Conservation (phyloP, 805 yeast genomes). For the Wickerhamiella musiphila region DNA sequence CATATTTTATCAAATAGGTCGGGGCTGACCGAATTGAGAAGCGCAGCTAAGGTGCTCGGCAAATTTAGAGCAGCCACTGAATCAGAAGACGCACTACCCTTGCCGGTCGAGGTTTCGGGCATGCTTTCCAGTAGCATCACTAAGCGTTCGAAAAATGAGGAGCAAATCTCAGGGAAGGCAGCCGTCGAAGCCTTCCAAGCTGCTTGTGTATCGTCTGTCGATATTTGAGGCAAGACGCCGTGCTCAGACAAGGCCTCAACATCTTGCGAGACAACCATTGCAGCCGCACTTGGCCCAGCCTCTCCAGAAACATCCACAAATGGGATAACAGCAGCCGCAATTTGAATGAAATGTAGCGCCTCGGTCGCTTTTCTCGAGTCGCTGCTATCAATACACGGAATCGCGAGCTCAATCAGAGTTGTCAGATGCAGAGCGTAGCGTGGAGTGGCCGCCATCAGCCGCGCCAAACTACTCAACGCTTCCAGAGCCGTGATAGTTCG, state of each 20-base stretch:
- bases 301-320: conserved; percentile 32
- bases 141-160: conserved; percentile 37
- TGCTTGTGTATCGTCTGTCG: conserved; percentile 29
- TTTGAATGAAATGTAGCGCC: conserved; percentile 50
- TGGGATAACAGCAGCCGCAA: conserved; percentile 58
- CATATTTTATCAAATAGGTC: conserved; percentile 16
- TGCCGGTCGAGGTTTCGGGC: conserved; percentile 40
- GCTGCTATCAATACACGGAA: conserved; percentile 78
- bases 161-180: conserved; percentile 44
- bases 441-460: conserved; percentile 47
- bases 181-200: conserved; percentile 47
- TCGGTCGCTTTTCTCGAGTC: conserved; percentile 59
- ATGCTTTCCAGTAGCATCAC: conserved; percentile 51
- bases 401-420: conserved; percentile 45
- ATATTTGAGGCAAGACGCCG: conserved; percentile 9
- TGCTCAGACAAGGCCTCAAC: conserved; percentile 6
- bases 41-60: conserved; percentile 24
- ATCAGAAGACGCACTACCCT: conserved; percentile 28
- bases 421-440: conserved; percentile 63
- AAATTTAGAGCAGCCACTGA: conserved; percentile 25
- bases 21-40: conserved; percentile 19
- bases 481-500: conserved; percentile 58
- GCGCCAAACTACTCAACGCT: conserved; percentile 43
- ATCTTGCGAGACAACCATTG: conserved; percentile 7
- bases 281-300: conserved; percentile 15